These are phyloP conservation scores for Centella asiatica DNA, from an alignment of 129 eudicot species.

Conservation along the genomic window DNA sequence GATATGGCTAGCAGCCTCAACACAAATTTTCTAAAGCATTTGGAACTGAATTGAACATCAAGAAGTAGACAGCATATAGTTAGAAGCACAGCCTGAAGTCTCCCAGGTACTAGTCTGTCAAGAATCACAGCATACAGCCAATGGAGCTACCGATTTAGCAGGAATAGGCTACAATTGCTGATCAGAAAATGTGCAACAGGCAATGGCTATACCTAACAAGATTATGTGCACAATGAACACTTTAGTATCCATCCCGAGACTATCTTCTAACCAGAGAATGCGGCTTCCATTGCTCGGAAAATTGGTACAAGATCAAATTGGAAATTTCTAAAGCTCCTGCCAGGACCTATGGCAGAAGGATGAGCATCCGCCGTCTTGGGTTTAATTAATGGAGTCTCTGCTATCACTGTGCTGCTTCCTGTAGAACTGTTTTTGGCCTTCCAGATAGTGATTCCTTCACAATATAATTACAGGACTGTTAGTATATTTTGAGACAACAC, in stretches of 20 bases:
- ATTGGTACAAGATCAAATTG: conserved; percentile 51
- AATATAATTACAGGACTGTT: neutral
- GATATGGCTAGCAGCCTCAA: too few species aligned
- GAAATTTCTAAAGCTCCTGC: conserved; percentile 68
- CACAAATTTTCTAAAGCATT: too few species aligned
- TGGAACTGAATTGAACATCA: too few species aligned
- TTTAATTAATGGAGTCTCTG: conserved; percentile 44
- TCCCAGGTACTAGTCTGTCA: too few species aligned
- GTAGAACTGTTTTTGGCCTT: conserved; percentile 64
- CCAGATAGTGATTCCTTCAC: conserved; percentile 72
- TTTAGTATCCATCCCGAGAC: neutral
- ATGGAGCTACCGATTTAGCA: neutral
- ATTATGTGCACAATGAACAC: conserved; percentile 10
- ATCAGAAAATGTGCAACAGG: neutral
- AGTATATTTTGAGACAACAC: neutral
- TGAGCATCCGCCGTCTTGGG: conserved; percentile 19
- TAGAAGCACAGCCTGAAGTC: too few species aligned
- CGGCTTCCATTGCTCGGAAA: conserved; percentile 57
- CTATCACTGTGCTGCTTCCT: conserved; percentile 47
- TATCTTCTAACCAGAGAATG: conserved; percentile 26
- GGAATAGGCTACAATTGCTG: neutral
- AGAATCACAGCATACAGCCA: too few species aligned
- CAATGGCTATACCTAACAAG: neutral
- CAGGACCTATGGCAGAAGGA: conserved; percentile 40
- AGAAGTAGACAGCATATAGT: too few species aligned